Base-by-base conservation (phyloP, 495 filamentous ascomycete species). In the Lasiosphaeris hirsuta region DNA sequence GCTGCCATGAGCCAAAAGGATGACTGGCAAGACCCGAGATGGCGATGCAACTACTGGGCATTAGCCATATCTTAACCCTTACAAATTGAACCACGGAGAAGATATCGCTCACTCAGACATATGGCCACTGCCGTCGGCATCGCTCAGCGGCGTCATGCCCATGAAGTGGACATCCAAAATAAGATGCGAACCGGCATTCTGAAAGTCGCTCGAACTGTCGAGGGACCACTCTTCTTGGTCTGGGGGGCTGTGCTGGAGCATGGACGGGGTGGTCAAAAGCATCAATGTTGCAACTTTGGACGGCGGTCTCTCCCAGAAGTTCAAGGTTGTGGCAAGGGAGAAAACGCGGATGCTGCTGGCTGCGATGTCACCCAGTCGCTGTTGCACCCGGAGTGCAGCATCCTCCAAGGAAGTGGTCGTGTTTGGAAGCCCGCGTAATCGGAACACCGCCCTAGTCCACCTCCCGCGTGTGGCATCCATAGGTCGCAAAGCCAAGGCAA, bases 1-100 rank as follows among this genome's bases (percentile, higher is more conserved):
- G 56, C 38, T 62, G 60, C 63, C 63, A 65, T 6, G 63, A 65
- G 10, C 63, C 63, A 34, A 65, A 60, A 1, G 63, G 60, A 17
- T 65, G 63, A 15, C 63, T 65, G 17, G 59, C 55, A 15, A 65
- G 40, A 8, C 63, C 63, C n/a, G 63, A 62, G 44, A 65, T 62
- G 10, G 56, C 59, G n/a, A 65, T 62, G 23, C 59, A 65, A 37
- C 57, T 64, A 30, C 18, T 14, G 4, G 33, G 4, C n/a, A 43
- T 41, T n/a, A 42, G 15, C 5, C 19, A 7, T 2, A 30, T 30
- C 23, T n/a, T n/a, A n/a, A n/a, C n/a, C n/a, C n/a, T n/a, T n/a
- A n/a, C n/a, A n/a, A n/a, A n/a, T n/a, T n/a, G n/a, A n/a, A n/a
- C n/a, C n/a, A n/a, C n/a, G n/a, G n/a, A n/a, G n/a, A n/a, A 30